phyloP scores from a whole-genome alignment of 192 early-diverging fungal species.

The Backusella westeae region DNA sequence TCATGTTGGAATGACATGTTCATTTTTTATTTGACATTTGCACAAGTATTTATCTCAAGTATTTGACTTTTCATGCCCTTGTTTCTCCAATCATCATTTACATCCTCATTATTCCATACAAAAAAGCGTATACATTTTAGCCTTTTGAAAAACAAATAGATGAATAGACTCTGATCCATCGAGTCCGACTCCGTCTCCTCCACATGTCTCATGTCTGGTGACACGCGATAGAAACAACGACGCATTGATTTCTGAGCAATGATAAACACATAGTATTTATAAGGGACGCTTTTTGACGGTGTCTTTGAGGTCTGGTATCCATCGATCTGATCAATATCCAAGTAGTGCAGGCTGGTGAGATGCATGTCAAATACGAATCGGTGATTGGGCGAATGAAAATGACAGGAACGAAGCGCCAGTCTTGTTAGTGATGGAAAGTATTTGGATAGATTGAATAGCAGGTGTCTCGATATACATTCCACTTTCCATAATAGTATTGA shows the following conservation, averaged over 20 bases:
- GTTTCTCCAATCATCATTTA: neutral
- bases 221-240: neutral
- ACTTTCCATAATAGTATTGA: neutral
- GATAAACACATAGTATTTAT: neutral
- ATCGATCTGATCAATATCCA: neutral
- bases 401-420: neutral
- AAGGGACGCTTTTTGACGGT: neutral
- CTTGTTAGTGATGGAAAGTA: neutral
- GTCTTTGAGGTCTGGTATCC: neutral
- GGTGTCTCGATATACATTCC: neutral
- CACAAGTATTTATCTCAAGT: neutral
- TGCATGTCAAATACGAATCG: neutral
- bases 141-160: neutral
- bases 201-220: neutral
- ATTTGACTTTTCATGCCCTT: neutral
- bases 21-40: too few species aligned
- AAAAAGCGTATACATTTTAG: neutral
- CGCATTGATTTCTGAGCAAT: neutral
- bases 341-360: neutral
- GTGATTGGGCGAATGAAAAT: neutral
- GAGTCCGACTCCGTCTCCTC: neutral
- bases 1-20: too few species aligned
- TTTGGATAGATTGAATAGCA: neutral
- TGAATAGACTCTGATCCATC: neutral
- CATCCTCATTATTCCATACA: neutral